Percentiles rank a stretch among this genome's conserved stretches.
Evolutionary conservation across 441 rosid genomes (phyloP).

Genomic region (Gossypium aridum): DNA sequence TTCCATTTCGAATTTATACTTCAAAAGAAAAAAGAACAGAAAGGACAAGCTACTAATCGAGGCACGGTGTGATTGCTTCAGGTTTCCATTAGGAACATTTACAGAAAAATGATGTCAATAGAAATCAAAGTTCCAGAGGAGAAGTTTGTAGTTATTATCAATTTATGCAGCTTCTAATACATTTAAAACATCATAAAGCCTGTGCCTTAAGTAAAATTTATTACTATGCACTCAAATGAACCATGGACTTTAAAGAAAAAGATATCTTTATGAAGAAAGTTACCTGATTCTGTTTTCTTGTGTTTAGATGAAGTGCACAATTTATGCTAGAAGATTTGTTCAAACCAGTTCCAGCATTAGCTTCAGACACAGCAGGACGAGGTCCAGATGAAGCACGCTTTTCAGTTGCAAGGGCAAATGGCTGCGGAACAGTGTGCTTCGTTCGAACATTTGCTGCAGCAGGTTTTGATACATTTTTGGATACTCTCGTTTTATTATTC

Average conservation of each 20-base stretch:
- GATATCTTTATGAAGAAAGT: slow-evolving; percentile 7
- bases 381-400: slow-evolving; percentile 72
- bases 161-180: neutral
- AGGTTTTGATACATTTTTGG: slow-evolving; percentile 41
- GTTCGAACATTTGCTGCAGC: slow-evolving; percentile 36
- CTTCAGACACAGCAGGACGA: slow-evolving; percentile 43
- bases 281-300: slow-evolving; percentile 47
- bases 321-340: slow-evolving; percentile 33
- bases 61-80: neutral
- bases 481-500: slow-evolving; percentile 25
- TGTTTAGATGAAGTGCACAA: slow-evolving; percentile 26
- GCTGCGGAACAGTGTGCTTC: slow-evolving; percentile 85
- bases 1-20: neutral
- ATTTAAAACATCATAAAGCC: neutral
- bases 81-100: neutral
- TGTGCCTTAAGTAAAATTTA: neutral
- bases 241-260: neutral
- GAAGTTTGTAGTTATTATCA: neutral
- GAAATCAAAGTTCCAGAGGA: neutral
- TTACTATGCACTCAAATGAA: neutral
- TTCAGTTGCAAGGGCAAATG: slow-evolving; percentile 86
- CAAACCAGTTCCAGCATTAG: slow-evolving; percentile 26
- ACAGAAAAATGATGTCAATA: neutral
- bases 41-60: neutral
- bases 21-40: neutral